A percentile compares a stretch with the other conserved stretches of the same genome.
These are phyloP conservation scores for Yamagishiella unicocca DNA, from an alignment of 139 green algal genomes.

Conservation along the genomic window DNA sequence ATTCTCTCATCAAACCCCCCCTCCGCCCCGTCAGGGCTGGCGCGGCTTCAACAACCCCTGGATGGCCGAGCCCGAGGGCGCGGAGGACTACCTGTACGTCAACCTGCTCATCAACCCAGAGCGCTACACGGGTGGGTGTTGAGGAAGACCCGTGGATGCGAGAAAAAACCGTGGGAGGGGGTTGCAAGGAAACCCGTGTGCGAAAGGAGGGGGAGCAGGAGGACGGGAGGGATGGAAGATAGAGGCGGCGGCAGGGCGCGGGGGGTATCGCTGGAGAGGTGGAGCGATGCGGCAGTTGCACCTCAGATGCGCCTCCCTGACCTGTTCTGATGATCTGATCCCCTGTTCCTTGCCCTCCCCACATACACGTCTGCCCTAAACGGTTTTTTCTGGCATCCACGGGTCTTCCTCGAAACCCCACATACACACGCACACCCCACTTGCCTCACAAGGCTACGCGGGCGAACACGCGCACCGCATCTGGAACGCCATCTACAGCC, in stretches of 20 bases:
- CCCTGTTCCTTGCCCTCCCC: background rate
- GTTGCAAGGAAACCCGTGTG: too few species aligned
- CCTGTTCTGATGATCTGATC: background rate
- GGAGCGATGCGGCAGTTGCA: too few species aligned
- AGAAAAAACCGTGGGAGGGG: too few species aligned
- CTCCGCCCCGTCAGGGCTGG: slow-evolving; percentile 74
- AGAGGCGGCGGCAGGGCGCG: too few species aligned
- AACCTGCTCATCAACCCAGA: slow-evolving; percentile 95
- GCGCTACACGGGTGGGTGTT: slow-evolving; percentile 87
- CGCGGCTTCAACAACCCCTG: slow-evolving; percentile 94
- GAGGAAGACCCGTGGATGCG: too few species aligned
- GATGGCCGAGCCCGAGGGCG: slow-evolving; percentile 88
- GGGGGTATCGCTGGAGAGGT: too few species aligned
- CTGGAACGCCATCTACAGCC: slow-evolving; percentile 94
- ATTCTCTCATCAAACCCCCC: too few species aligned
- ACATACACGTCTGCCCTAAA: too few species aligned
- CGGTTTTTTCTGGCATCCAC: too few species aligned
- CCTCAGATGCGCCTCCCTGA: too few species aligned
- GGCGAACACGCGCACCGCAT: slow-evolving; percentile 92
- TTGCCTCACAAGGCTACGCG: slow-evolving; percentile 43
- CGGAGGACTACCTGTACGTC: slow-evolving; percentile 90
- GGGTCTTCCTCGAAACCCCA: too few species aligned
- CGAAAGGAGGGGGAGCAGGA: background rate
- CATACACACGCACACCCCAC: too few species aligned
- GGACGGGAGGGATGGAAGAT: background rate